Base-by-base conservation (phyloP, 768 basidiomycete species). In the Nidularia sp. region DNA sequence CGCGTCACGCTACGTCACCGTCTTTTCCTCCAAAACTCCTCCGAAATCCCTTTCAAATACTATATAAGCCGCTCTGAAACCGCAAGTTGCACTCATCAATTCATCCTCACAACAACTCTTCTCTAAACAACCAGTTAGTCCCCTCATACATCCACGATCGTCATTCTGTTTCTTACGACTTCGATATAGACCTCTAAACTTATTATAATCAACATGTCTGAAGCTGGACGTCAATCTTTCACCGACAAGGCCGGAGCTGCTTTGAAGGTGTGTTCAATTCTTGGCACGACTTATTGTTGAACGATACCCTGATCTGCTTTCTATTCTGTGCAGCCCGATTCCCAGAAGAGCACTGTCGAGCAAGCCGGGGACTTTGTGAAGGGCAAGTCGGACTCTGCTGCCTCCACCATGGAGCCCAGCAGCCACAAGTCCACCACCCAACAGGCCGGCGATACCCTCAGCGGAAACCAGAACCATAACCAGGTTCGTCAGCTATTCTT, bases 291-390 rank as follows among this genome's bases (percentile, higher is more conserved):
- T 15, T 3, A 10, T 6, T 25, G 8, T 35, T 33, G 32, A 45
- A 9, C 22, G 9, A 33, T 35, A 29, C 29, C 3, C 18, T 34
- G 33, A 33, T 18, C 12, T 9, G 45, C 6, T 51, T 42, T 45
- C 22, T 52, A 43, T 33, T 34, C 45, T 47, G 33, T 53, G 3
- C 48, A 83, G 81, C 81, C 82, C 58, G 82, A 84, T 57, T 78
- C 76, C 33, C 70, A 84, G 71, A 85, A 85, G 71, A 54, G 70
- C n/a, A 70, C 66, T 51, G 66, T 72, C 31, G 83, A 85, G 71
- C 72, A 80, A 22, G 56, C 70, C 6, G 64, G 73, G 46, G 84
- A 85, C 68, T 63, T 59, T 36, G 5, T 76, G 57, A 81, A 79
- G 60, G 76, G 80, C 54, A 69, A 62, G 49, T 53, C 63, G 39